These are phyloP conservation scores for Wickerhamomyces sp. DNA, from an alignment of 1,139 yeast species.

Conservation along the genomic window DNA sequence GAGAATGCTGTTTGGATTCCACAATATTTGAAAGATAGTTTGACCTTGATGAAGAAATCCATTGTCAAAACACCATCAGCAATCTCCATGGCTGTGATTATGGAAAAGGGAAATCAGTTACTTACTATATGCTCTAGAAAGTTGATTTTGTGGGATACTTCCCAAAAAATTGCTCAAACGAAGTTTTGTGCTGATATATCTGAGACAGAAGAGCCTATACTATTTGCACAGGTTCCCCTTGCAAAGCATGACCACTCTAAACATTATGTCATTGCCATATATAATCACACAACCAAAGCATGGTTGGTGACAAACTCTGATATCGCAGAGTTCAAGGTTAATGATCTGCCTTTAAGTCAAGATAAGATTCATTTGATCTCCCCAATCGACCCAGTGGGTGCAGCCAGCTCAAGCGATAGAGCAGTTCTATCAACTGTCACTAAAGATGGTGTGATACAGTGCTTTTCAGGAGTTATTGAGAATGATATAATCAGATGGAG, in stretches of 20 bases:
- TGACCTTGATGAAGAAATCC: constrained; percentile 29
- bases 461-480: constrained; percentile 39
- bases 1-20: constrained; percentile 65
- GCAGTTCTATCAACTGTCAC: constrained; percentile 57
- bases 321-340: constrained; percentile 28
- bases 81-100: constrained; percentile 45
- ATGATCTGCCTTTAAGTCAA: constrained; percentile 16
- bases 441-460: constrained; percentile 46
- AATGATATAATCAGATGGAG: constrained; percentile 43
- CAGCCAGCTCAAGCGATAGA: constrained; percentile 33
- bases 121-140: constrained; percentile 37
- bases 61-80: constrained; percentile 33
- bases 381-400: constrained; percentile 66
- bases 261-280: constrained; percentile 42
- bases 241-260: constrained; percentile 26
- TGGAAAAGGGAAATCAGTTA: constrained; percentile 48
- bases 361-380: constrained; percentile 43
- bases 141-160: constrained; percentile 65
- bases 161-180: constrained; percentile 17
- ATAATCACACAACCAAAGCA: constrained; percentile 26
- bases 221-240: constrained; percentile 47
- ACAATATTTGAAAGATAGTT: constrained; percentile 24
- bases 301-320: constrained; percentile 22
- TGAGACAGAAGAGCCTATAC: constrained; percentile 27
- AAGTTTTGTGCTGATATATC: constrained; percentile 11